A percentile compares a stretch with the other conserved stretches of the same genome.
These are phyloP conservation scores for Cicer cuneatum DNA, from an alignment of 306 rosid genomes.

Conservation along the genomic window DNA sequence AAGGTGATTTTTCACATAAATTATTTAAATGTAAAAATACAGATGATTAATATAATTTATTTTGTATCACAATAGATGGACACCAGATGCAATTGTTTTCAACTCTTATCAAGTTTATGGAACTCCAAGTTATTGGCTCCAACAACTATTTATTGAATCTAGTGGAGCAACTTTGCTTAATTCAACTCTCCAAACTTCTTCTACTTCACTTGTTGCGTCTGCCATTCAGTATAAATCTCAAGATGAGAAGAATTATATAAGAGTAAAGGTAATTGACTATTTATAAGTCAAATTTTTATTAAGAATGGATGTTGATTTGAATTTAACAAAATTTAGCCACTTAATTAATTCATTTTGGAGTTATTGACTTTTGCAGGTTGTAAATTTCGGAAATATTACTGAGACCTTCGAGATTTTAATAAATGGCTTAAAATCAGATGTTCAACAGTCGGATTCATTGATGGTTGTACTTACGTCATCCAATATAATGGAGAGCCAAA, in stretches of 20 bases:
- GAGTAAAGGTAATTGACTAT: slow-evolving; percentile 62
- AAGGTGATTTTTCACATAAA: too few relatives aligned
- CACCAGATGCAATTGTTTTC: slow-evolving; percentile 77
- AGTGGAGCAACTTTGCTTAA: slow-evolving; percentile 73
- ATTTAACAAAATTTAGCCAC: not conserved
- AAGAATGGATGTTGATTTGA: not conserved
- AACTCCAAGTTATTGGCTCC: slow-evolving; percentile 86
- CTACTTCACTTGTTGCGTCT: slow-evolving; percentile 54
- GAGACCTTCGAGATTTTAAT: slow-evolving; percentile 53
- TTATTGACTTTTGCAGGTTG: slow-evolving; percentile 53
- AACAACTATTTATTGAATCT: slow-evolving; percentile 55
- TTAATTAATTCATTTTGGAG: not conserved
- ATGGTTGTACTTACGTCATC: slow-evolving; percentile 56
- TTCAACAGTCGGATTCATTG: slow-evolving; percentile 43
- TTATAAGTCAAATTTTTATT: not conserved
- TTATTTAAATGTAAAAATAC: not conserved
- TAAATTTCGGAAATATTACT: slow-evolving; percentile 58
- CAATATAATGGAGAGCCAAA: slow-evolving; percentile 63
- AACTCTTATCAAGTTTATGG: slow-evolving; percentile 64
- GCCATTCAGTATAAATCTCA: slow-evolving; percentile 58
- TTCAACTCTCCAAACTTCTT: slow-evolving; percentile 51
- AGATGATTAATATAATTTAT: not conserved
- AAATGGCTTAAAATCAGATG: slow-evolving; percentile 45
- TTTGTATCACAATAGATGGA: slow-evolving; percentile 55
- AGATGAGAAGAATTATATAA: slow-evolving; percentile 51